Evolutionary conservation across 768 basidiomycete species (phyloP).

Genomic region (Hygrophoropsis aurantiaca): DNA sequence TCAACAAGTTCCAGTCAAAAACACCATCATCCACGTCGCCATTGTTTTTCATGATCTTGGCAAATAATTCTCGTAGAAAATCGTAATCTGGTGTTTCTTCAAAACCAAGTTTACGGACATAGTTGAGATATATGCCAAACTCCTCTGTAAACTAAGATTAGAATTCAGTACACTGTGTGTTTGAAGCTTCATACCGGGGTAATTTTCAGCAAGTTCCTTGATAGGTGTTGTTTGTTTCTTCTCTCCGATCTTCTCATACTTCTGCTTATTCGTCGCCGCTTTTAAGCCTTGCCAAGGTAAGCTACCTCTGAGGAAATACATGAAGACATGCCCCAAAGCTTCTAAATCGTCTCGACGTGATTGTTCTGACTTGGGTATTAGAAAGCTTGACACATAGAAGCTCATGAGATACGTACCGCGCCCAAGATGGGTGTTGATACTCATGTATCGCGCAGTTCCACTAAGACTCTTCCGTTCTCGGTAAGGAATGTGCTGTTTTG

Average conservation of each 20-base stretch:
- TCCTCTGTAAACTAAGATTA: conserved; percentile 65
- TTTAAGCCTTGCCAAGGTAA: conserved; percentile 99
- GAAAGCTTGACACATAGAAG: conserved; percentile 6
- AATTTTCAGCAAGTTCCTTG: conserved; percentile 94
- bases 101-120: conserved; percentile 97
- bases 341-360: conserved; percentile 96
- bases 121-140: conserved; percentile 98
- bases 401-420: conserved; percentile 58
- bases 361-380: conserved; percentile 55
- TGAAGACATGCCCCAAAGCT: conserved; percentile 99
- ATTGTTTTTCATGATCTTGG: conserved; percentile 89
- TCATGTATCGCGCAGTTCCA: conserved; percentile 99
- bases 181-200: conserved; percentile 65
- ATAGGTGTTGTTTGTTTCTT: conserved; percentile 99
- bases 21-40: conserved; percentile 90
- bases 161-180: background rate
- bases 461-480: conserved; percentile 96
- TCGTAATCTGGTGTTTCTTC: conserved; percentile 99
- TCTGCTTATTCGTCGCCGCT: conserved; percentile 99
- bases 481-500: conserved; percentile 99
- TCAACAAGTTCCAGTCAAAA: conserved; percentile 95
- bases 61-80: conserved; percentile 92
- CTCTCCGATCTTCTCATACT: conserved; percentile 99
- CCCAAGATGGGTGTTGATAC: conserved; percentile 98
- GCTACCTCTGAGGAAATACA: conserved; percentile 98